phyloP scores from a whole-genome alignment of 192 early-diverging fungal species.

The Lobosporangium transversale region DNA sequence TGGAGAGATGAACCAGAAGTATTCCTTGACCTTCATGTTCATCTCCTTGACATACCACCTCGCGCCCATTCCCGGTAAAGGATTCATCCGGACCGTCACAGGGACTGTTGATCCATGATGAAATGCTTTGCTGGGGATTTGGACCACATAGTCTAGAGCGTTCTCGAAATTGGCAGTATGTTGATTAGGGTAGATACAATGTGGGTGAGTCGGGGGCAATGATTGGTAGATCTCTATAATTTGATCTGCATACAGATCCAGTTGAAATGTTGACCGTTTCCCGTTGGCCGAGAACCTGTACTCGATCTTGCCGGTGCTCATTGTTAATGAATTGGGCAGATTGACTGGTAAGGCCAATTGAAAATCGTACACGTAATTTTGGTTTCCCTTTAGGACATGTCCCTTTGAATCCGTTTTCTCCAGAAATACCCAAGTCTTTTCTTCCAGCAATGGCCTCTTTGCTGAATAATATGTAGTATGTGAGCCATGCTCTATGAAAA shows the following conservation, averaged over 20 bases:
- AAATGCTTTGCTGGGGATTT: conserved; percentile 36
- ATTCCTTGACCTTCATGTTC: conserved; percentile 44
- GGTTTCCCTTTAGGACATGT: conserved; percentile 35
- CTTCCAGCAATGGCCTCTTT: conserved; percentile 40
- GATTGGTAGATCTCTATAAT: conserved; percentile 47
- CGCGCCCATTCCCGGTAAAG: conserved; percentile 8
- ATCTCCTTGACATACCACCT: conserved; percentile 38
- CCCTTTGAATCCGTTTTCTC: conserved; percentile 21
- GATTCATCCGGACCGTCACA: conserved; percentile 25
- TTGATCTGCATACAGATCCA: conserved; percentile 12
- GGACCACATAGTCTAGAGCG: conserved; percentile 36
- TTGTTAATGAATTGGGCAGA: conserved; percentile 39
- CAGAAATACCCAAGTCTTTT: conserved; percentile 43
- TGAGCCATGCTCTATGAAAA: conserved; percentile 11
- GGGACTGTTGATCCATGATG: conserved; percentile 37
- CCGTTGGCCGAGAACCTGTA: conserved; percentile 35
- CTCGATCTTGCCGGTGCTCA: conserved; percentile 38
- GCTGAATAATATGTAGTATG: conserved; percentile 19
- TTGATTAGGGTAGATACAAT: conserved; percentile 37
- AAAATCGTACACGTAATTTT: conserved; percentile 43
- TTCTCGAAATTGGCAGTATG: conserved; percentile 30
- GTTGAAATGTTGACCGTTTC: conserved; percentile 24
- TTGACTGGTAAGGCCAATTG: conserved; percentile 38
- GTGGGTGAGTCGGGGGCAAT: conserved; percentile 30
- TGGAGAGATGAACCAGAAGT: conserved; percentile 49